Conservation (phyloP, 345 rosid species). For the Gossypium herbaceum region DNA sequence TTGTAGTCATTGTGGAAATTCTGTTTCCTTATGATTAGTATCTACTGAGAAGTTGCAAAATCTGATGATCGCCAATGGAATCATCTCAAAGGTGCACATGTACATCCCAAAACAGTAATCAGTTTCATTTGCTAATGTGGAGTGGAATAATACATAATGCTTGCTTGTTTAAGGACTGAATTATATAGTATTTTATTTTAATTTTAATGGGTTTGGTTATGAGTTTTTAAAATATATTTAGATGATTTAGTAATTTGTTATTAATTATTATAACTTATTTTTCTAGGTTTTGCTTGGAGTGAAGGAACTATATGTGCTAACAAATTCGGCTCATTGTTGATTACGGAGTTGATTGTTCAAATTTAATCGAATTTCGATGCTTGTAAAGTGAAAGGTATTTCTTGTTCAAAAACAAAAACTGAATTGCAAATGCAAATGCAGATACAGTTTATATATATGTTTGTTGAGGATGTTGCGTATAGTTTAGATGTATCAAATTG, state of each 20-base stretch:
- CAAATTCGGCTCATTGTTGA: no score
- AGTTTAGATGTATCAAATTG: no score
- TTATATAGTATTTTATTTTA: no score
- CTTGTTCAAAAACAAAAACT: no score
- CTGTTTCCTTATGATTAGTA: not conserved
- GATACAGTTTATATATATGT: no score
- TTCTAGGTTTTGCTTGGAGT: constrained; percentile 4
- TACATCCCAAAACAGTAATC: not conserved
- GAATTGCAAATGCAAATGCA: no score
- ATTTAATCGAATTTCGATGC: no score
- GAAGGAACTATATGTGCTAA: not conserved
- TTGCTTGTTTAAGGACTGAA: not conserved
- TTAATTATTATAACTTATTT: not conserved
- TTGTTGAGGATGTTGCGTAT: no score
- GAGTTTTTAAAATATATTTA: not conserved
- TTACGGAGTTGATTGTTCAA: no score
- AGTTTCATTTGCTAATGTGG: not conserved
- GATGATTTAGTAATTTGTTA: no score
- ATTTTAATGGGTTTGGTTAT: not conserved
- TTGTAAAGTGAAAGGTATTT: no score
- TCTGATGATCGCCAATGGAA: not conserved
- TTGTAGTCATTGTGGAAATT: not conserved
- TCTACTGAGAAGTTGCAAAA: not conserved
- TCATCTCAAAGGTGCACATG: not conserved
- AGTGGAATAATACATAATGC: not conserved